These are phyloP conservation scores for Dipteronia dyeriana DNA, from an alignment of 345 rosid species.

Conservation along the genomic window DNA sequence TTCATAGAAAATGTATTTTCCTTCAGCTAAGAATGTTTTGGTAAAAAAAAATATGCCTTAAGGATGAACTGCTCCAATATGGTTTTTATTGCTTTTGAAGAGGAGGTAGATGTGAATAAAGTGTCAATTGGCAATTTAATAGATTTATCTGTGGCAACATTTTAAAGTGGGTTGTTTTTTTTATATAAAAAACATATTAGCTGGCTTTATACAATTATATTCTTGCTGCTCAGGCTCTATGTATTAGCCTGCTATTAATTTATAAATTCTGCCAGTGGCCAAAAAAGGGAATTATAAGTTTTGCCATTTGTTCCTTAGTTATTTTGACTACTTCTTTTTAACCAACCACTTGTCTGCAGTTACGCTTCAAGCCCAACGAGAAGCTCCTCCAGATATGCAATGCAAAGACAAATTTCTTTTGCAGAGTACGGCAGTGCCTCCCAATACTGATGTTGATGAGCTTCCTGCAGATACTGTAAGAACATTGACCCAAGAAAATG, in stretches of 20 bases:
- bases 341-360: conserved; percentile 47
- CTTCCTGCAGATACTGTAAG: conserved; percentile 85
- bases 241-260: conserved; percentile 8
- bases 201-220: background rate
- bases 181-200: background rate
- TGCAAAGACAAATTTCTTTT: conserved; percentile 98
- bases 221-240: background rate
- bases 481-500: conserved; percentile 15
- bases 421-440: conserved; percentile 77
- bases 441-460: conserved; percentile 80
- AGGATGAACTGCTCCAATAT: background rate
- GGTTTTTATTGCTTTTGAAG: background rate
- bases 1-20: background rate
- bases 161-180: background rate
- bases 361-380: conserved; percentile 88
- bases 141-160: background rate
- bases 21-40: conserved; percentile 7
- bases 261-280: background rate
- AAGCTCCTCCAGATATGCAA: conserved; percentile 81
- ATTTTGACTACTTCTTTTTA: conserved; percentile 6
- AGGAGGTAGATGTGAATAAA: background rate
- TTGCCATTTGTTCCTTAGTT: background rate
- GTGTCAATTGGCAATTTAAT: background rate
- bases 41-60: background rate
- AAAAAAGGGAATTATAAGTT: background rate